Evolutionary conservation across 2,329 filamentous ascomycete genomes (phyloP).

Genomic region (Botrytis fabae): DNA sequence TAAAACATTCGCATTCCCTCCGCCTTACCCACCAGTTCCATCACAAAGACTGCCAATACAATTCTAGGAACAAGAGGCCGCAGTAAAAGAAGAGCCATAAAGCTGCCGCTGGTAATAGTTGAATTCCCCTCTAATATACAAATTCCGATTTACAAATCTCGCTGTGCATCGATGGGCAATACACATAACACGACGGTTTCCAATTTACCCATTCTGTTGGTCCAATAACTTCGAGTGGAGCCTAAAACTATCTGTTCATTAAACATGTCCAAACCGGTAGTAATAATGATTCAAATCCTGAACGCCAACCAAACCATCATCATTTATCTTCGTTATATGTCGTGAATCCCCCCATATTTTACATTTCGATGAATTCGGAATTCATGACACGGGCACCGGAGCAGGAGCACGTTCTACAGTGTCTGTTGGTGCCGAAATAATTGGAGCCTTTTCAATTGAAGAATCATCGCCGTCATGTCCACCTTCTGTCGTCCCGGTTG

Average conservation of each 20-base stretch:
- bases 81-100: background rate
- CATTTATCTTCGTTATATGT: constrained; percentile 11
- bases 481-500: background rate
- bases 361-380: background rate
- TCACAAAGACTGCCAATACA: background rate
- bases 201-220: background rate
- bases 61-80: background rate
- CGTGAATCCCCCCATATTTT: constrained; percentile 6
- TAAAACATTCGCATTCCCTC: background rate
- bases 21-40: background rate
- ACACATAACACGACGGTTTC: background rate
- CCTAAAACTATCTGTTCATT: background rate
- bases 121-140: constrained; percentile 4
- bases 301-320: constrained; percentile 4
- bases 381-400: background rate
- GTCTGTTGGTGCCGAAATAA: background rate
- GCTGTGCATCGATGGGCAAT: background rate
- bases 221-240: constrained; percentile 12
- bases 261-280: constrained; percentile 3
- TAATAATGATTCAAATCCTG: background rate
- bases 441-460: background rate
- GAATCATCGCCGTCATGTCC: background rate
- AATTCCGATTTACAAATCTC: background rate
- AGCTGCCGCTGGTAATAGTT: background rate
- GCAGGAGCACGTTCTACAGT: background rate